phyloP scores from a whole-genome alignment of 1,284 basidiomycete species.

The Psilocybe mexicana region DNA sequence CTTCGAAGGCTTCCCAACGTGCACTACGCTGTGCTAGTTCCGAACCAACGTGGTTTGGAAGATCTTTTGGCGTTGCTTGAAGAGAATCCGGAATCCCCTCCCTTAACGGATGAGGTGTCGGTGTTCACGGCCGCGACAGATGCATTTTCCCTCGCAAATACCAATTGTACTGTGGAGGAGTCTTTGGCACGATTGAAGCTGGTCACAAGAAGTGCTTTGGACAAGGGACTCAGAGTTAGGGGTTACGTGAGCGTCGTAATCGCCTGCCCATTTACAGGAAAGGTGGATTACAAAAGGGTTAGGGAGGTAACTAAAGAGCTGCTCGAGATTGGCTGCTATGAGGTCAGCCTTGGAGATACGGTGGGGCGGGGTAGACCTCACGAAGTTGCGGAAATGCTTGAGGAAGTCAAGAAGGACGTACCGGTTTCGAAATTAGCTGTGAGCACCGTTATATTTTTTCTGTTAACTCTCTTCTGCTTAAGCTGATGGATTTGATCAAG shows the following conservation, averaged over 20 bases:
- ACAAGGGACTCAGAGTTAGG: slow-evolving; percentile 71
- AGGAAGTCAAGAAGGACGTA: slow-evolving; percentile 66
- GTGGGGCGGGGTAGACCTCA: slow-evolving; percentile 84
- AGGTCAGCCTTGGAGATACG: slow-evolving; percentile 91
- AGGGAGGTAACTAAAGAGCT: slow-evolving; percentile 73
- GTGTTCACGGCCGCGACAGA: slow-evolving; percentile 92
- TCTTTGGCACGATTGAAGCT: slow-evolving; percentile 67
- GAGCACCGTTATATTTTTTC: slow-evolving; percentile 31
- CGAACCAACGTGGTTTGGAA: slow-evolving; percentile 80
- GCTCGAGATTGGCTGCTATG: slow-evolving; percentile 91
- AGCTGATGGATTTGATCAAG: slow-evolving; percentile 26
- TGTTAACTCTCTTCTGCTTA: slow-evolving; percentile 10
- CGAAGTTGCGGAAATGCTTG: slow-evolving; percentile 67
- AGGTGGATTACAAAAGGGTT: slow-evolving; percentile 68
- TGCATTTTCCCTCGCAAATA: slow-evolving; percentile 84
- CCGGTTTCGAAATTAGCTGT: slow-evolving; percentile 72
- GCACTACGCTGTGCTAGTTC: slow-evolving; percentile 85
- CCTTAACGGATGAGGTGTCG: slow-evolving; percentile 81
- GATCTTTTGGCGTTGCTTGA: slow-evolving; percentile 59
- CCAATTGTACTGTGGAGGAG: slow-evolving; percentile 76
- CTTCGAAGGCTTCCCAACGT: slow-evolving; percentile 56
- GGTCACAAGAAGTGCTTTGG: slow-evolving; percentile 64
- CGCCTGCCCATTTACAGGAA: slow-evolving; percentile 85
- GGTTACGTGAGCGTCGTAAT: slow-evolving; percentile 89
- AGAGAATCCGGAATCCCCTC: slow-evolving; percentile 36